Evolutionary conservation across 2,329 filamentous ascomycete genomes (phyloP).

Genomic region (Calonectria hongkongensis): DNA sequence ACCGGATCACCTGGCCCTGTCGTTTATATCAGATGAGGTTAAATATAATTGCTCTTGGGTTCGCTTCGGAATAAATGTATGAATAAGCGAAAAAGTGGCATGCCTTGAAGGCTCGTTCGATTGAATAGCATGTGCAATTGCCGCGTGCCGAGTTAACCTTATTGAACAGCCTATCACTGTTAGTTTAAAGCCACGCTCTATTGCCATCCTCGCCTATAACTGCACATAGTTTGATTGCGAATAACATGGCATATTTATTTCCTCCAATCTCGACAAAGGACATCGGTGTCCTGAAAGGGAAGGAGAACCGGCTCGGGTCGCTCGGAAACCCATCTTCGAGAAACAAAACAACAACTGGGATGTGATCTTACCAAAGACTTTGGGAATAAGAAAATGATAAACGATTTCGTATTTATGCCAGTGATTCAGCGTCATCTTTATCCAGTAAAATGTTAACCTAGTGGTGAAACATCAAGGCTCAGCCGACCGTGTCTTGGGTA

Average conservation of each 20-base stretch:
- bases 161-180: not conserved
- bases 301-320: not conserved
- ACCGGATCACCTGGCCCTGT: no score
- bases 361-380: not conserved
- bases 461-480: not conserved
- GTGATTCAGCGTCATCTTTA: not conserved
- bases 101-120: not conserved
- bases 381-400: not conserved
- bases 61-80: no score
- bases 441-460: not conserved
- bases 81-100: not conserved
- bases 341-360: not conserved
- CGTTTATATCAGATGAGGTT: no score
- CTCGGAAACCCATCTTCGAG: not conserved
- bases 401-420: not conserved
- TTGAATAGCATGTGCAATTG: not conserved
- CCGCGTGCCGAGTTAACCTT: not conserved
- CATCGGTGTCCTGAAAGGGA: slow-evolving; percentile 18
- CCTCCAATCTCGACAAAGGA: slow-evolving; percentile 8
- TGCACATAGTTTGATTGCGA: not conserved
- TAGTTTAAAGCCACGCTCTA: not conserved
- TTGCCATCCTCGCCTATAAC: not conserved
- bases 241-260: not conserved
- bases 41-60: no score
- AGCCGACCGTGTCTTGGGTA: not conserved